Evolutionary conservation across 2,329 filamentous ascomycete species (phyloP).

Genomic region (Chaetothyriales sp.): DNA sequence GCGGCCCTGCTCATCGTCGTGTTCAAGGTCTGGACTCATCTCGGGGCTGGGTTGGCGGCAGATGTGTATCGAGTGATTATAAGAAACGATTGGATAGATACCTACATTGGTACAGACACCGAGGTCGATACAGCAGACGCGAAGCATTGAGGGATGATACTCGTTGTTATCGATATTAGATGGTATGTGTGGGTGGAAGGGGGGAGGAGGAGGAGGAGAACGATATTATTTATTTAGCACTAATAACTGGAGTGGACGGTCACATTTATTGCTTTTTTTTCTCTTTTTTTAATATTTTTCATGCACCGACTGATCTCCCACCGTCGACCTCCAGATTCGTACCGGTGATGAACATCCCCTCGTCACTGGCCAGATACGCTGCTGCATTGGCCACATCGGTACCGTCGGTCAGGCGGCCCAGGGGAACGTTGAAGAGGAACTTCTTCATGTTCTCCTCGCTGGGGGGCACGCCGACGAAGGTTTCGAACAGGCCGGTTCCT

Average conservation of each 20-base stretch:
- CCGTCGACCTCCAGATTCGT: conserved; percentile 16
- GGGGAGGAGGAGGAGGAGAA: neutral
- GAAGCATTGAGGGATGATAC: neutral
- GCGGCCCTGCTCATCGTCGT: neutral
- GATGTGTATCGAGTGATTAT: neutral
- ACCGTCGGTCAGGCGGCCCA: conserved; percentile 29
- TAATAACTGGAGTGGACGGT: too few relatives aligned
- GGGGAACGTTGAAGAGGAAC: conserved; percentile 30
- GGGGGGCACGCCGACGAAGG: conserved; percentile 27
- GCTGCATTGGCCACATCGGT: conserved; percentile 56
- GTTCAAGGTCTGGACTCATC: neutral
- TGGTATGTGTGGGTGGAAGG: neutral
- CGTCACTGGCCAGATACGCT: conserved; percentile 48
- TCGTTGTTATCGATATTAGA: neutral
- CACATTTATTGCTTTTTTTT: too few relatives aligned
- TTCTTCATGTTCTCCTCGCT: conserved; percentile 31
- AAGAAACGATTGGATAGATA: too few relatives aligned
- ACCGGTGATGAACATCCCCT: conserved; percentile 49
- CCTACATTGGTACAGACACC: too few relatives aligned
- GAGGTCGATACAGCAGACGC: too few relatives aligned
- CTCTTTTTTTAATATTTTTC: too few relatives aligned
- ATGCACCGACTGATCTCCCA: conserved; percentile 11
- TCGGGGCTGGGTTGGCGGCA: neutral
- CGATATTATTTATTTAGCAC: too few relatives aligned
- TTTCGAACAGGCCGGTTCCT: conserved; percentile 44